These are phyloP conservation scores for Auricularia cornea DNA, from an alignment of 768 basidiomycete species.

Conservation along the genomic window DNA sequence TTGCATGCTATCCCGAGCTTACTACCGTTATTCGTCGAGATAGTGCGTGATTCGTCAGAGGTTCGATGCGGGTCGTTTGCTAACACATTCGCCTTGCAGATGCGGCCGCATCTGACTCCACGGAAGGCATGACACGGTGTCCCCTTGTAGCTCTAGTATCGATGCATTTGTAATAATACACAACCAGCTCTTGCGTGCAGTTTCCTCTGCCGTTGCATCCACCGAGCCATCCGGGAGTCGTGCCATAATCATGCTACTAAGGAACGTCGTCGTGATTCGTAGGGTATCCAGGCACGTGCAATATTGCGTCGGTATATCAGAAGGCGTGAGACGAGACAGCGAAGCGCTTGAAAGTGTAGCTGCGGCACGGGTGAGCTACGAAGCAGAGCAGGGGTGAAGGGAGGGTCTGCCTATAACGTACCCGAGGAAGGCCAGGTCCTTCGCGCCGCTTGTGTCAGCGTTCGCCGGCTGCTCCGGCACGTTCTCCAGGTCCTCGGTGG, in stretches of 20 bases:
- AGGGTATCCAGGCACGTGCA: neutral
- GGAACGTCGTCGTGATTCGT: neutral
- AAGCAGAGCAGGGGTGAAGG: no score
- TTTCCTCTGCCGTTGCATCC: no score
- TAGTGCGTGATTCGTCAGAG: constrained; percentile 39
- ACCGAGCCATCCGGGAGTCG: no score
- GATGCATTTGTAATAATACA: neutral
- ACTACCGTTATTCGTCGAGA: constrained; percentile 83
- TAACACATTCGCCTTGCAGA: neutral
- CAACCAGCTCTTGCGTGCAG: neutral
- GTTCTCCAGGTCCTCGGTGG: constrained; percentile 87
- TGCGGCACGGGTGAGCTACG: no score
- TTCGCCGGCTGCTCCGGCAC: constrained; percentile 40
- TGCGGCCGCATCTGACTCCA: neutral
- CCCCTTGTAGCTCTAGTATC: neutral
- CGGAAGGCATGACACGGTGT: neutral
- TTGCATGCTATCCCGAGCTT: constrained; percentile 71
- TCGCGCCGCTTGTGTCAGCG: constrained; percentile 33
- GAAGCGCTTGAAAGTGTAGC: constrained; percentile 77
- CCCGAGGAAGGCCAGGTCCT: constrained; percentile 54
- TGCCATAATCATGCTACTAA: no score
- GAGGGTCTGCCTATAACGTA: constrained; percentile 22
- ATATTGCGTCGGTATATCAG: constrained; percentile 14
- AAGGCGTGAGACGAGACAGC: constrained; percentile 51
- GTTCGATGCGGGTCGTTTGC: neutral